Evolutionary conservation across 257 asterid species (phyloP).

Genomic region (Petrea volubilis): DNA sequence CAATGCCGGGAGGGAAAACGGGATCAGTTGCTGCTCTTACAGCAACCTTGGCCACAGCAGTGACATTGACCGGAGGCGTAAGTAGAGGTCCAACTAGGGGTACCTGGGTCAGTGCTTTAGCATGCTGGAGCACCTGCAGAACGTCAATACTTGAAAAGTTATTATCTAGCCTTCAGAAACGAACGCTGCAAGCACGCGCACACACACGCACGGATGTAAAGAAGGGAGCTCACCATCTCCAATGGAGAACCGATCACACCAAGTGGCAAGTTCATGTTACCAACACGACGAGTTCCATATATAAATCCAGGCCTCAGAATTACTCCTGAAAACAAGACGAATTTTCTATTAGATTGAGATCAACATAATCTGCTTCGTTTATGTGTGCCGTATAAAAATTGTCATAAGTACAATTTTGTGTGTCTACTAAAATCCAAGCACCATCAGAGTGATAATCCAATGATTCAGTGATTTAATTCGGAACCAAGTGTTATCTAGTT

Average conservation of each 20-base stretch:
- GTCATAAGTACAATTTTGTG: not conserved
- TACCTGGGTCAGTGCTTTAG: conserved; percentile 61
- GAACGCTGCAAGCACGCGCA: too few relatives aligned
- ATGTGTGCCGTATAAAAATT: not conserved
- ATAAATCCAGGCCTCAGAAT: conserved; percentile 96
- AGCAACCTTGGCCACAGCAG: conserved; percentile 85
- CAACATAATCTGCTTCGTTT: not conserved
- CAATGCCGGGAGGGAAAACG: conserved; percentile 86
- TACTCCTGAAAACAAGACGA: conserved; percentile 54
- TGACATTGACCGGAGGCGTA: conserved; percentile 77
- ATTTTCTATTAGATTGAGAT: not conserved
- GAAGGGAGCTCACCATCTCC: conserved; percentile 60
- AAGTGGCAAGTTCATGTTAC: conserved; percentile 85
- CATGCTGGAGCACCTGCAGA: conserved; percentile 75
- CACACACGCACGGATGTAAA: too few relatives aligned
- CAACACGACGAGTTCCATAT: conserved; percentile 87
- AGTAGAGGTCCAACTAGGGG: conserved; percentile 90
- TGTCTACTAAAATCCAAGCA: not conserved
- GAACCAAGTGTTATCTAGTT: not conserved
- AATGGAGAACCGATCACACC: conserved; percentile 88
- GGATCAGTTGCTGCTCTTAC: conserved; percentile 88
- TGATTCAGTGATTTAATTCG: not conserved
- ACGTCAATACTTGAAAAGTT: not conserved
- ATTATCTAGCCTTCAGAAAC: not conserved
- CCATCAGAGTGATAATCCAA: not conserved